Evolutionary conservation across 345 rosid species (phyloP), one percentile per base, ranked within the genome.

Genomic region (Bruguiera gymnorhiza): DNA sequence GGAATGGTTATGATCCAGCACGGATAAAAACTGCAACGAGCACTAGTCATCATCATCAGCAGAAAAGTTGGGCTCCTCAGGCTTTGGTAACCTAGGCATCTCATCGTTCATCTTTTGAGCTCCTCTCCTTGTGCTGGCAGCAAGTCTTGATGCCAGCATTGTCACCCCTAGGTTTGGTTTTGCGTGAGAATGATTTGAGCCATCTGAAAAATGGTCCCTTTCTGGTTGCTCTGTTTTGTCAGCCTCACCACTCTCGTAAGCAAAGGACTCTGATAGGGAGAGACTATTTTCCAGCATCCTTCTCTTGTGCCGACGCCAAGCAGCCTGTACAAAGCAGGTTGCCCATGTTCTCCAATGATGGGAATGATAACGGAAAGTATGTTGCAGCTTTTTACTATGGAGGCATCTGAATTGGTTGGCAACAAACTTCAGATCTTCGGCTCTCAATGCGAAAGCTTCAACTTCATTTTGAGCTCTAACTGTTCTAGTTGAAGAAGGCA

Each of bases 21-120:
- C 6, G 20, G 30, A 66, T 21, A 5, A 46, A 29, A 65, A 16
- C 23, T 67, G 23, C 26, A 54, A 7, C 26, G 46, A 57, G 4
- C 30, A 56, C 65, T 55, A 68, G 36, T 69, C n/a, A 20, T 3
- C 75, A 70, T 54, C 68, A 56, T 62, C 94, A 18, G 81, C 82
- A 5, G 91, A 86, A 76, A 94, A 94, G 75, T 91, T 93, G 0
- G 97, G 98, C 27, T 94, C 98, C 57, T 86, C 87, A 1, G 97
- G 98, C 78, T 94, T 94, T 65, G 55, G 91, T 52, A 91, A 80
- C 81, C 86, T 94, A 2, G 83, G 90, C 91, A 94, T 73, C 46
- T 79, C 85, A 21, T 82, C 88, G 66, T 87, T 91, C 63, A 80
- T 52, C 83, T 86, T 94, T 75, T 84, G 90, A 63, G 85, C 83